Evolutionary conservation across 495 filamentous ascomycete species (phyloP), one percentile per base, ranked within the genome.

Genomic region (Penicillium turbatum): DNA sequence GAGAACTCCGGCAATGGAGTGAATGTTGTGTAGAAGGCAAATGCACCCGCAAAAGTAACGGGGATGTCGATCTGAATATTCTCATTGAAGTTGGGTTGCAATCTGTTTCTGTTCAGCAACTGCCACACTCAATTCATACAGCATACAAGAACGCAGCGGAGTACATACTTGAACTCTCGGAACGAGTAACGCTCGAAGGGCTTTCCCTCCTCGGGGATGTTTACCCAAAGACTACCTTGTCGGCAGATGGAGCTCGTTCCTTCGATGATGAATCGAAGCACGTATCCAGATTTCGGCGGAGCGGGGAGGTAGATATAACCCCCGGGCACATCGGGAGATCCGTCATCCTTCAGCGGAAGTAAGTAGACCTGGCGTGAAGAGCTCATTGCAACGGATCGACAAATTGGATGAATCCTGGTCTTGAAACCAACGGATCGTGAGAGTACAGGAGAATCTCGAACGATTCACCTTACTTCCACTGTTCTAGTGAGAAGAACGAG

Each of bases 211-310:
- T 83, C 81, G 2, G 95, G 95, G 49, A 96, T 86, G 69, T 99
- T 97, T 51, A 93, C 87, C 92, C 93, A 97, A 47, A 99, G 76
- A 59, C 87, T 95, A 36, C 95, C 95, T 65, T 96, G 77, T 44
- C 90, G 81, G 71, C 90, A 96, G 74, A 97, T 95, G 35, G 93
- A 95, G 69, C 91, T 96, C 39, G 90, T 91, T 45, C 95, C 95
- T 69, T 97, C 91, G 62, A 99, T 95, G 37, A 88, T 82, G 69
- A 99, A 97, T 24, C 95, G 85, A 38, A 99, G 78, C 41, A 81
- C 79, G 61, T 97, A 87, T 15, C 87, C 80, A 11, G 82, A 83
- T 44, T 80, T 71, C 2, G 79, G 76, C 40, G 86, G 88, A 24
- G 95, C 84, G 1, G 90, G 86, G 3, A 99, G 76, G 69, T 96